A percentile compares a stretch with the other conserved stretches of the same genome.
These are phyloP conservation scores for Naegleria gruberi DNA, from an alignment of 208 protist genomes.

Conservation along the genomic window DNA sequence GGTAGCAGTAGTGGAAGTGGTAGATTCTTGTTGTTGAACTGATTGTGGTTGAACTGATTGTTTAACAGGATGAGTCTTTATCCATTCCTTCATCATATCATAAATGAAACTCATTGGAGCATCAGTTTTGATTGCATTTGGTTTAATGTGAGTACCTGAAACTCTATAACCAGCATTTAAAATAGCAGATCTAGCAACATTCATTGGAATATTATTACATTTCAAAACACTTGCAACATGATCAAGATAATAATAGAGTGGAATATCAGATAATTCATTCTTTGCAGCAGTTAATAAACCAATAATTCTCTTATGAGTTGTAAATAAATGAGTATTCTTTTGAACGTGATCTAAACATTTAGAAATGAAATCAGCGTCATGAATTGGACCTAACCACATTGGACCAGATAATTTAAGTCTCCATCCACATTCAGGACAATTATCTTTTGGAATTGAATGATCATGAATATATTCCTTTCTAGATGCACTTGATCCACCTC, in stretches of 20 bases:
- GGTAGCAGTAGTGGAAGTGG: too few relatives aligned
- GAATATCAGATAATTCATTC: slow-evolving; percentile 72
- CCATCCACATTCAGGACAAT: slow-evolving; percentile 67
- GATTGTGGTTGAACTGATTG: background rate
- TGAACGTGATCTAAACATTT: slow-evolving; percentile 58
- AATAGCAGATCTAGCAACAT: slow-evolving; percentile 60
- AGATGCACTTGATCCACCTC: slow-evolving; percentile 30
- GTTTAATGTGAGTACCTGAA: slow-evolving; percentile 76
- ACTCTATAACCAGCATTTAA: slow-evolving; percentile 65
- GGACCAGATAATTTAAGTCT: slow-evolving; percentile 73
- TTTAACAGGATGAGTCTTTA: background rate
- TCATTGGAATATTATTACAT: slow-evolving; percentile 53
- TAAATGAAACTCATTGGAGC: slow-evolving; percentile 28
- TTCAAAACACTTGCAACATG: slow-evolving; percentile 61
- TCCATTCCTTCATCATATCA: background rate
- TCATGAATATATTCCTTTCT: background rate
- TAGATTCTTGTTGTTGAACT: background rate
- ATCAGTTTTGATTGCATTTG: slow-evolving; percentile 64
- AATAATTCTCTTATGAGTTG: slow-evolving; percentile 56
- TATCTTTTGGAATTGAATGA: background rate
- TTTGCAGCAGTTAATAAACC: slow-evolving; percentile 63
- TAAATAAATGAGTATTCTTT: slow-evolving; percentile 53
- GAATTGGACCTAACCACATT: slow-evolving; percentile 78
- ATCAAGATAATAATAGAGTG: slow-evolving; percentile 67
- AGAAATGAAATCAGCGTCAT: slow-evolving; percentile 63